A percentile compares a stretch with the other conserved stretches of the same genome.
Evolutionary conservation across 306 rosid genomes (phyloP).

Genomic region (Psophocarpus tetragonolobus): DNA sequence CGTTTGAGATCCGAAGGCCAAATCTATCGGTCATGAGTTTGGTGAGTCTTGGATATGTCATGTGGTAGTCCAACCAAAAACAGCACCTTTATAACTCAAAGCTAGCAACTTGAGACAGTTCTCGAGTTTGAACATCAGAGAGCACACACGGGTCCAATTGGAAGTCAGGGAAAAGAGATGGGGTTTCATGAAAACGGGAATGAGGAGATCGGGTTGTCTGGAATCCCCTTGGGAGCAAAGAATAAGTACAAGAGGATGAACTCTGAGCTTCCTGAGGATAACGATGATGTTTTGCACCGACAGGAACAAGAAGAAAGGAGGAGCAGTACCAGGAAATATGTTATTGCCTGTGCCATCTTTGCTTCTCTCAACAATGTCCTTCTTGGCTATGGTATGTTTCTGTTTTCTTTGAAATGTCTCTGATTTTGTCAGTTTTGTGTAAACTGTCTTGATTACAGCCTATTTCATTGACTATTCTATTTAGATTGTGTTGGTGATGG

Average conservation of each 20-base stretch:
- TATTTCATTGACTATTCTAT: constrained; percentile 19
- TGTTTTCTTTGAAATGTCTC: constrained; percentile 11
- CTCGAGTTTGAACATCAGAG: not conserved
- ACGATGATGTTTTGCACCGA: constrained; percentile 51
- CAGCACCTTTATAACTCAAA: not conserved
- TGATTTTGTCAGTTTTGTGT: not conserved
- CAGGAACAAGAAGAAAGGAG: constrained; percentile 44
- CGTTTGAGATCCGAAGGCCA: constrained; percentile 54
- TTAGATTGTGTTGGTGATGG: constrained; percentile 3
- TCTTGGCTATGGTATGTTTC: constrained; percentile 92
- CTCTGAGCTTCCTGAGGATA: constrained; percentile 53
- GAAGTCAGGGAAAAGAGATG: constrained; percentile 38
- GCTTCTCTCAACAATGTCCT: constrained; percentile 96
- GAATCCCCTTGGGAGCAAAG: constrained; percentile 67
- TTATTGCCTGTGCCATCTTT: constrained; percentile 81
- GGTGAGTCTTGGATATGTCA: constrained; percentile 31
- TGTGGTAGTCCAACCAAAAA: constrained; percentile 31
- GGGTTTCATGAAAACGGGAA: constrained; percentile 70
- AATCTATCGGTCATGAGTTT: constrained; percentile 2
- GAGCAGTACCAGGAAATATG: constrained; percentile 64
- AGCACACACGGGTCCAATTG: not conserved
- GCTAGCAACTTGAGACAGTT: constrained; percentile 5
- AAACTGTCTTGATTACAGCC: not conserved
- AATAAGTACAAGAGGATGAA: constrained; percentile 81
- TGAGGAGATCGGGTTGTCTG: constrained; percentile 67